Conservation (phyloP, 1,284 basidiomycete species). For the Peniophora sp. region DNA sequence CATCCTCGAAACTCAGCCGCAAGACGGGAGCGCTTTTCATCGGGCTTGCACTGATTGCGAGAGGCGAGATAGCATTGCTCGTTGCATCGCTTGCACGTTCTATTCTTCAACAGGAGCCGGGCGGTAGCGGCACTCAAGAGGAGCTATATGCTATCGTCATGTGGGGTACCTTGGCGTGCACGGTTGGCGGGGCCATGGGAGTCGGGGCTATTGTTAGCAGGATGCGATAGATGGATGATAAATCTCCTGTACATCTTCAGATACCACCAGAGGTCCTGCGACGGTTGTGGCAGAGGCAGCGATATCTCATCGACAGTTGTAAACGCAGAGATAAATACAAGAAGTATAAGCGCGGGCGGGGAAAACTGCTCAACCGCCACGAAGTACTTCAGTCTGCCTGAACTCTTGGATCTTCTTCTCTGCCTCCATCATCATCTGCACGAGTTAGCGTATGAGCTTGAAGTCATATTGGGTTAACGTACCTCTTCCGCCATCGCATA, state of each 20-base stretch:
- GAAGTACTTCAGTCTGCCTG: neutral
- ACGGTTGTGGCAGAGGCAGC: no score
- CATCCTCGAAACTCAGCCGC: no score
- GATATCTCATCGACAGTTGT: no score
- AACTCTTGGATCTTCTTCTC: slow-evolving; percentile 2
- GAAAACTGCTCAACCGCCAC: neutral
- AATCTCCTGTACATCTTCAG: no score
- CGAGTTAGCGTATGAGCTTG: neutral
- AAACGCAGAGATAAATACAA: no score
- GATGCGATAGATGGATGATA: neutral
- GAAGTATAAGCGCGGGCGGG: no score
- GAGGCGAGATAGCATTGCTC: neutral
- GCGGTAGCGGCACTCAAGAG: neutral
- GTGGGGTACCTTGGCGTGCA: neutral
- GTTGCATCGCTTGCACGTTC: neutral
- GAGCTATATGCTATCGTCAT: neutral
- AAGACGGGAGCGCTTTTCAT: neutral
- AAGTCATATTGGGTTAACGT: slow-evolving; percentile 21
- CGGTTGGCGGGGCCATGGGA: neutral
- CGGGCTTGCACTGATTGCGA: neutral
- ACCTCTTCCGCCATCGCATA: slow-evolving; percentile 87
- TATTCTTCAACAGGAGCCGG: neutral
- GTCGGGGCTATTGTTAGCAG: neutral
- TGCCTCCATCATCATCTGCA: neutral
- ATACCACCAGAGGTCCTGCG: no score